Evolutionary conservation across 306 rosid species (phyloP).

Genomic region (Gastrolobium villosum): DNA sequence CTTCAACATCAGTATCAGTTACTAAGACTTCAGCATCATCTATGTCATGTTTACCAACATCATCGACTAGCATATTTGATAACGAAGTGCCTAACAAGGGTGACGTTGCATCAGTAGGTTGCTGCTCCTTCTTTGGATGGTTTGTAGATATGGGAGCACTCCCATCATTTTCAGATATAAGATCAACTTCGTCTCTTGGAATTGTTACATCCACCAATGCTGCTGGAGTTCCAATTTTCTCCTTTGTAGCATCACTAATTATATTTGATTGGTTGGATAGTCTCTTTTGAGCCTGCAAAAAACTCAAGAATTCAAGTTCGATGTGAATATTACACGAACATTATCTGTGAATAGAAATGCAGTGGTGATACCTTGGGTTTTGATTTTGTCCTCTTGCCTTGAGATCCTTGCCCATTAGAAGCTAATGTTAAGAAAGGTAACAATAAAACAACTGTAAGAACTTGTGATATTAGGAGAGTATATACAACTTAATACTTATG

Average conservation of each 20-base stretch:
- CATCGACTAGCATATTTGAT: constrained; percentile 54
- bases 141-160: constrained; percentile 48
- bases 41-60: constrained; percentile 54
- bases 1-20: constrained; percentile 54
- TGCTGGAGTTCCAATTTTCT: constrained; percentile 53
- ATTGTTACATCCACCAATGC: constrained; percentile 52
- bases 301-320: constrained; percentile 32
- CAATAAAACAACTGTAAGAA: constrained; percentile 52
- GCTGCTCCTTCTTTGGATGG: constrained; percentile 56
- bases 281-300: constrained; percentile 68
- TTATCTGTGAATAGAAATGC: constrained; percentile 25
- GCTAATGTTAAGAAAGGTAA: constrained; percentile 58
- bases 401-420: constrained; percentile 89
- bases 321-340: constrained; percentile 36
- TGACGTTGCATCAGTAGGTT: constrained; percentile 48
- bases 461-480: constrained; percentile 26
- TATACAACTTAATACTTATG: constrained; percentile 5
- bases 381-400: constrained; percentile 69
- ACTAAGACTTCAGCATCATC: constrained; percentile 52
- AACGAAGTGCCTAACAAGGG: constrained; percentile 51
- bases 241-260: constrained; percentile 50
- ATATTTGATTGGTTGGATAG: constrained; percentile 49
- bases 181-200: constrained; percentile 56
- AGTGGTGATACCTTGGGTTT: constrained; percentile 72
- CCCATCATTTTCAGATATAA: constrained; percentile 57